Evolutionary conservation across 1,284 basidiomycete species (phyloP).

Genomic region (Bondarzewia mesenterica): DNA sequence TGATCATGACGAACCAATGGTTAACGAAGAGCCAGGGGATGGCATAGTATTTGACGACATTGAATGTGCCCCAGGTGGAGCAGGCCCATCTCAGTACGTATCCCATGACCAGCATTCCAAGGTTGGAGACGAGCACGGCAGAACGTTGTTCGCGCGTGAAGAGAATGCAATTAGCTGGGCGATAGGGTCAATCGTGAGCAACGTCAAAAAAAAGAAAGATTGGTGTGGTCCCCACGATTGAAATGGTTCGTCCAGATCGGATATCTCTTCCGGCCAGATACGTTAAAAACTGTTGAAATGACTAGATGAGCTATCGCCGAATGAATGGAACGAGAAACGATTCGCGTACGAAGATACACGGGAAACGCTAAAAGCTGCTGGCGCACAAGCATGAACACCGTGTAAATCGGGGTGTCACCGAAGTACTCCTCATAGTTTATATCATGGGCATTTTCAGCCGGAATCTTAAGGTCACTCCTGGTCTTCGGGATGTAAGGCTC

Average conservation of each 20-base stretch:
- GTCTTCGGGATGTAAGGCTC: slow-evolving; percentile 57
- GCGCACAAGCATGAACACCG: slow-evolving; percentile 42
- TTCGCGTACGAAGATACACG: slow-evolving; percentile 49
- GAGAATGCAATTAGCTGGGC: slow-evolving; percentile 44
- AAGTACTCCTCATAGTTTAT: slow-evolving; percentile 49
- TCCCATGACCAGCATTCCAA: slow-evolving; percentile 43
- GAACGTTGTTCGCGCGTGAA: slow-evolving; percentile 44
- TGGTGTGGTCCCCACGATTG: slow-evolving; percentile 32
- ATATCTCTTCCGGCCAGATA: slow-evolving; percentile 61
- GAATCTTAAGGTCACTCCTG: slow-evolving; percentile 37
- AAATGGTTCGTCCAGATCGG: slow-evolving; percentile 57
- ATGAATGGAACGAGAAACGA: neutral
- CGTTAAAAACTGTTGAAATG: slow-evolving; percentile 36
- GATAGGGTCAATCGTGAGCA: neutral
- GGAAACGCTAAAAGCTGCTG: slow-evolving; percentile 73
- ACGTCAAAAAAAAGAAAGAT: neutral
- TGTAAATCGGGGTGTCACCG: slow-evolving; percentile 53
- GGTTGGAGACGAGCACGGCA: slow-evolving; percentile 46
- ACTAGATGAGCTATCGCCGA: neutral
- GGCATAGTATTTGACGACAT: slow-evolving; percentile 45
- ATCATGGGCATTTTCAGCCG: slow-evolving; percentile 9
- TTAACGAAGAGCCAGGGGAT: slow-evolving; percentile 50
- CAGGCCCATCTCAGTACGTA: slow-evolving; percentile 27
- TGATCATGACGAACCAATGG: slow-evolving; percentile 55
- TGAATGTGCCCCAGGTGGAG: slow-evolving; percentile 25